phyloP scores from a whole-genome alignment of 192 early-diverging fungal species.

The Backusella australiensis region DNA sequence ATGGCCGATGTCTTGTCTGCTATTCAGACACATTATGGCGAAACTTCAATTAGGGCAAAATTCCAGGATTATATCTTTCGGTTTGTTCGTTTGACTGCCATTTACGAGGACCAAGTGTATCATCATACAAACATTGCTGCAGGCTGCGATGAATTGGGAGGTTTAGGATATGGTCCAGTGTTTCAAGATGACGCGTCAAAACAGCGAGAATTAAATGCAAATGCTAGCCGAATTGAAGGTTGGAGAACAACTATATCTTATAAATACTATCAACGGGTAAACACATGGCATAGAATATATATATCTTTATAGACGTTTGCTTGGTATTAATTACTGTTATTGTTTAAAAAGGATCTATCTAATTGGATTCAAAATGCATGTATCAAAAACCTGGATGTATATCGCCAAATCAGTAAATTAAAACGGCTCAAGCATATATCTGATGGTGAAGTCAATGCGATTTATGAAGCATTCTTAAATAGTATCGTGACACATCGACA shows the following conservation, averaged over 20 bases:
- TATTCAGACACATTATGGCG: conserved; percentile 83
- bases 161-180: conserved; percentile 67
- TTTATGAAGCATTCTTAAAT: conserved; percentile 70
- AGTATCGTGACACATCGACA: conserved; percentile 70
- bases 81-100: conserved; percentile 75
- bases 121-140: conserved; percentile 64
- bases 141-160: conserved; percentile 22
- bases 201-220: conserved; percentile 67
- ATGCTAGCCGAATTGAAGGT: conserved; percentile 82
- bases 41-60: conserved; percentile 83
- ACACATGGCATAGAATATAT: neutral
- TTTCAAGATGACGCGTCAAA: conserved; percentile 67
- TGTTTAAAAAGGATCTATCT: conserved; percentile 56
- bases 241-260: conserved; percentile 80
- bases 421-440: conserved; percentile 45
- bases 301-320: neutral
- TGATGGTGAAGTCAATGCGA: conserved; percentile 59
- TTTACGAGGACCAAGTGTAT: conserved; percentile 72
- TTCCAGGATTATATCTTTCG: conserved; percentile 85
- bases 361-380: conserved; percentile 51
- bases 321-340: neutral
- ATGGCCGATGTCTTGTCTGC: conserved; percentile 38
- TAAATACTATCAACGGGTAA: conserved; percentile 62
- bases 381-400: conserved; percentile 68
- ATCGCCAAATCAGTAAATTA: conserved; percentile 64